phyloP scores from a whole-genome alignment of 192 early-diverging fungal species.

The Radiomyces spectabilis region DNA sequence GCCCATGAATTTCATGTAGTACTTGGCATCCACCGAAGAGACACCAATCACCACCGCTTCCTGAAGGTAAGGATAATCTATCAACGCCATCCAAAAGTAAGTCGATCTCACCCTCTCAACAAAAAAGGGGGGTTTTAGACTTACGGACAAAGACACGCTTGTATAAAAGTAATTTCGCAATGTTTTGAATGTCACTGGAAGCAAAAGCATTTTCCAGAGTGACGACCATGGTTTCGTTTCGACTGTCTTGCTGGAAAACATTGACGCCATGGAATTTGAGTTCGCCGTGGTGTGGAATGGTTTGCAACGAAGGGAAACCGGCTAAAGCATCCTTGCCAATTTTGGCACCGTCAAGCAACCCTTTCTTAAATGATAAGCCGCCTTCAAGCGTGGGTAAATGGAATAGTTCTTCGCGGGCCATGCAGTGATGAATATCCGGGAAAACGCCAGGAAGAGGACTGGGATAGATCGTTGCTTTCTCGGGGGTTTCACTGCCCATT shows the following conservation, averaged over 20 bases:
- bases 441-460: conserved; percentile 61
- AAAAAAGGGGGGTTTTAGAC: too few relatives aligned
- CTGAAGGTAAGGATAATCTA: conserved; percentile 80
- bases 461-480: conserved; percentile 29
- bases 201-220: conserved; percentile 48
- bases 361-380: conserved; percentile 42
- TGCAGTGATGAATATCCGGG: conserved; percentile 55
- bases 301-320: conserved; percentile 88
- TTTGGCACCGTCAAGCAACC: conserved; percentile 54
- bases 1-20: conserved; percentile 41
- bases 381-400: conserved; percentile 55
- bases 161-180: conserved; percentile 50
- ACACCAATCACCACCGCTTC: conserved; percentile 74
- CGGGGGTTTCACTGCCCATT: background rate
- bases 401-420: conserved; percentile 41
- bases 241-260: conserved; percentile 78
- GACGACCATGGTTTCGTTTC: conserved; percentile 69
- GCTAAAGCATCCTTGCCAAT: conserved; percentile 56
- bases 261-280: conserved; percentile 75
- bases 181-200: conserved; percentile 38
- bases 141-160: conserved; percentile 54
- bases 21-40: conserved; percentile 58
- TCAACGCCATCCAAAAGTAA: background rate
- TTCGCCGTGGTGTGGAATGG: conserved; percentile 58
- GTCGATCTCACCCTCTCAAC: background rate